Evolutionary conservation across 1,284 basidiomycete genomes (phyloP).

Genomic region (Microbotryomycetes sp.): DNA sequence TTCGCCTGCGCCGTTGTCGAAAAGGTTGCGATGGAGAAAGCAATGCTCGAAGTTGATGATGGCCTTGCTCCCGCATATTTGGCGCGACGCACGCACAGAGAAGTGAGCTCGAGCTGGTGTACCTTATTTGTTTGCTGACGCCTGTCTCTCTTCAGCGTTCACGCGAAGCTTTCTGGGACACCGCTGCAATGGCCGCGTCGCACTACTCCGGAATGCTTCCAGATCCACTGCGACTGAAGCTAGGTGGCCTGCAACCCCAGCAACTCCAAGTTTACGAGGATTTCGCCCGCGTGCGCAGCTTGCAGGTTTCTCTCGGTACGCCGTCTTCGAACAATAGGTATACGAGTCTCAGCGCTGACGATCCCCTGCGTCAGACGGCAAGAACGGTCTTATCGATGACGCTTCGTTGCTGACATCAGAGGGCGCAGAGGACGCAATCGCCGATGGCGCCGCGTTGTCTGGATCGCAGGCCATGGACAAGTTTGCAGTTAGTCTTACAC

Average conservation of each 20-base stretch:
- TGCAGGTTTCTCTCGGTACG: conserved; percentile 11
- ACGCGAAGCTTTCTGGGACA: conserved; percentile 80
- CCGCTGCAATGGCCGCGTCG: conserved; percentile 55
- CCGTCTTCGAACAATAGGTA: too few species aligned
- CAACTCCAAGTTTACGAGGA: conserved; percentile 94
- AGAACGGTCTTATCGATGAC: too few species aligned
- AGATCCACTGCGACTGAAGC: conserved; percentile 78
- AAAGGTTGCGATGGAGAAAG: conserved; percentile 96
- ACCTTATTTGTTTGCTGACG: neutral
- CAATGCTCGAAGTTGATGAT: conserved; percentile 90
- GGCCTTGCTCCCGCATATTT: conserved; percentile 76
- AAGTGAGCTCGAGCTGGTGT: conserved; percentile 48
- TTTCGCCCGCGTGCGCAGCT: conserved; percentile 49
- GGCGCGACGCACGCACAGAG: conserved; percentile 75
- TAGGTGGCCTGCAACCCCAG: conserved; percentile 68
- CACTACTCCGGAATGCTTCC: conserved; percentile 75
- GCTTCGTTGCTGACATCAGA: too few species aligned
- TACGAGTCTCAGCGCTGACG: too few species aligned
- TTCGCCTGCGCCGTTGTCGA: conserved; percentile 91
- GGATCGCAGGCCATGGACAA: conserved; percentile 39
- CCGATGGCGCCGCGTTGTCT: conserved; percentile 9
- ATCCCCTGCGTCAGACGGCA: too few species aligned
- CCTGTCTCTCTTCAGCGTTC: conserved; percentile 46
- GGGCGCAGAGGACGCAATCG: conserved; percentile 8
- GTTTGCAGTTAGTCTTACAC: conserved; percentile 29